phyloP scores from a whole-genome alignment of 345 rosid species.

The Eucalyptus leucophloia region DNA sequence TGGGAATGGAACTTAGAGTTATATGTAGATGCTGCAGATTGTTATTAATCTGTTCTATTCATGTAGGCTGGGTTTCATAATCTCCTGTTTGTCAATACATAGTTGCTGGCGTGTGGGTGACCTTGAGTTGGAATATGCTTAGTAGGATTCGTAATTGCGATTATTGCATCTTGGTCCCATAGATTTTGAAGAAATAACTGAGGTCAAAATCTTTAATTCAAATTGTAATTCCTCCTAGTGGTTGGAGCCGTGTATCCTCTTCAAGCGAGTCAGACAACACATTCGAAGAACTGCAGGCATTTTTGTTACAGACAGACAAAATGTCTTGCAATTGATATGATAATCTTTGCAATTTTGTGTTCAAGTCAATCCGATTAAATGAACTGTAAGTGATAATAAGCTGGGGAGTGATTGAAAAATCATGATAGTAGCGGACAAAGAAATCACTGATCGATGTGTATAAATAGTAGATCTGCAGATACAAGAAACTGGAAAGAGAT shows the following conservation, averaged over 20 bases:
- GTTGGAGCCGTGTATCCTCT: not conserved
- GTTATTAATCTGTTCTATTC: not conserved
- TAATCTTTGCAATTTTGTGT: not conserved
- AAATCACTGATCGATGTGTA: not conserved
- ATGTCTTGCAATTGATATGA: not conserved
- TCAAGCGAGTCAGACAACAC: not conserved
- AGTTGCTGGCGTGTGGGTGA: not conserved
- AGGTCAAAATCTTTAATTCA: not conserved
- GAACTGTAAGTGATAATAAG: not conserved
- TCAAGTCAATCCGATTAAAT: not conserved
- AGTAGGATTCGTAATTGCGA: not conserved
- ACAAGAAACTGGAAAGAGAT: not conserved
- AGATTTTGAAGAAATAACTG: not conserved
- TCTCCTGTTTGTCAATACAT: not conserved
- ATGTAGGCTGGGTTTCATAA: not conserved
- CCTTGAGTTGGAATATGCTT: not conserved
- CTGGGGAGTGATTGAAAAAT: not conserved
- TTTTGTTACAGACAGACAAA: not conserved
- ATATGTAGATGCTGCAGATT: not conserved
- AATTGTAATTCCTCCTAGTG: not conserved
- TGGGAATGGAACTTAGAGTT: not conserved
- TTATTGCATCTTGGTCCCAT: not conserved
- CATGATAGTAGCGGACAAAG: not conserved
- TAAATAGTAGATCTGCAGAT: not conserved
- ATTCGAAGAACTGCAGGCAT: not conserved